Conservation (phyloP, 257 asterid species). For the Solanum infundibuliforme region DNA sequence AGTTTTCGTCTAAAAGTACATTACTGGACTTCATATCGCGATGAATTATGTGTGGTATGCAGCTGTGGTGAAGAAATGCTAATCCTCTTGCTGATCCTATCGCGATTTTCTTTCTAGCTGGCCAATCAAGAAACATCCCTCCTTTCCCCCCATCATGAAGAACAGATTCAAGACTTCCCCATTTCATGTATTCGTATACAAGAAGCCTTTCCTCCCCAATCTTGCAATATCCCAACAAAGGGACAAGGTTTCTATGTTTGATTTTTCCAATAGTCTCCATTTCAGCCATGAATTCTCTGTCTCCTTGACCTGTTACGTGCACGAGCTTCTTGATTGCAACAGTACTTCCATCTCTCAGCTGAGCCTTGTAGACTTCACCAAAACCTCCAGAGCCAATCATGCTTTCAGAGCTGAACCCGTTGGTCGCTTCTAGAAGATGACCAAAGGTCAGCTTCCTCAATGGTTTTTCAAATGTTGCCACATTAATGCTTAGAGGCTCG, state of each 20-base stretch:
- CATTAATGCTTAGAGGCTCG: conserved; percentile 91
- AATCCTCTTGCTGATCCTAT: conserved; percentile 89
- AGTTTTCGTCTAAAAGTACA: conserved; percentile 66
- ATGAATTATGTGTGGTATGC: conserved; percentile 91
- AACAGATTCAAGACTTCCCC: conserved; percentile 83
- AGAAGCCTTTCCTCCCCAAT: conserved; percentile 89
- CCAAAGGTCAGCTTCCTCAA: conserved; percentile 80
- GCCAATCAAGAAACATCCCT: conserved; percentile 47
- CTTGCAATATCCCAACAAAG: conserved; percentile 77
- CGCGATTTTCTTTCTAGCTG: conserved; percentile 61
- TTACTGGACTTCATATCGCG: conserved; percentile 98
- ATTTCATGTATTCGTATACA: conserved; percentile 82
- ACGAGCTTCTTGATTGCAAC: conserved; percentile 92
- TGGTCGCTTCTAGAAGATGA: conserved; percentile 79
- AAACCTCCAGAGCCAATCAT: conserved; percentile 96
- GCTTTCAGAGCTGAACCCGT: conserved; percentile 73
- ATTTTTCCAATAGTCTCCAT: conserved; percentile 97
- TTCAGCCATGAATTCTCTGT: conserved; percentile 92
- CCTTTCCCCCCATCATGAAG: conserved; percentile 49
- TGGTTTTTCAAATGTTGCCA: conserved; percentile 88
- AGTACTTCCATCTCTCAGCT: conserved; percentile 49
- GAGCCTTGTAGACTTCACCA: conserved; percentile 93
- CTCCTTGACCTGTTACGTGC: conserved; percentile 83
- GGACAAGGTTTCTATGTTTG: conserved; percentile 82
- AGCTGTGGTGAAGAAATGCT: conserved; percentile 94